Base-by-base conservation (phyloP, 192 early-diverging fungal species). In the Linnemannia zychae region DNA sequence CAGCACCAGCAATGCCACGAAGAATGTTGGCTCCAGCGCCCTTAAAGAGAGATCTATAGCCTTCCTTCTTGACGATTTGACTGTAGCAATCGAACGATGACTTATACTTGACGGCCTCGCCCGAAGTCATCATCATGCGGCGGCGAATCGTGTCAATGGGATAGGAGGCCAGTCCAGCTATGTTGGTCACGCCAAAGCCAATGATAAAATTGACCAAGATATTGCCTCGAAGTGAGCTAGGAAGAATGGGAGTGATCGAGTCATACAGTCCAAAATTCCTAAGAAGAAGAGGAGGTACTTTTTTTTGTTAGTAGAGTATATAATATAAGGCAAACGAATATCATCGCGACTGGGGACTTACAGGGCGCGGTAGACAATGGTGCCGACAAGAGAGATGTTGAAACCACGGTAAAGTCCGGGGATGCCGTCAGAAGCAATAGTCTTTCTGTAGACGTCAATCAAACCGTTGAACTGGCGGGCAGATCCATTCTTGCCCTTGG, bases 1-100 rank as follows among this genome's bases (percentile, higher is more conserved):
- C 93, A 81, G 98, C 97, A 93, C 96, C 98, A 90, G 95, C 98
- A 77, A 97, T 93, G 85, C 93, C 98, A 88, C 98, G 95, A 88
- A 99, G 94, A 87, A 99, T 95, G 94, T 99, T 99, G 86, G 98
- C 97, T 92, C 96, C 95, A 77, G 96, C 97, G 91, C 98, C 98
- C 92, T 98, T 98, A 96, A 98, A 99, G 87, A 99, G 90, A 77
- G 97, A 94, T 89, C 90, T 94, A 81, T 90, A 75, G 83, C 98
- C 98, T 87, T 97, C 97, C 82, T 96, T 94, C 74, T 82, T 84
- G 89, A 97, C 88, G 88, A 99, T 96, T 91, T 98, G 93, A 87
- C 85, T 86, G 89, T 96, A 95, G 89, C 94, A 94, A 91, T 98
- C 94, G 65, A 93, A 44, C 60, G 97, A 93, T 49, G 93, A 92